These are phyloP conservation scores for Neurospora sp. DNA, from an alignment of 495 filamentous ascomycete species.

Conservation along the genomic window DNA sequence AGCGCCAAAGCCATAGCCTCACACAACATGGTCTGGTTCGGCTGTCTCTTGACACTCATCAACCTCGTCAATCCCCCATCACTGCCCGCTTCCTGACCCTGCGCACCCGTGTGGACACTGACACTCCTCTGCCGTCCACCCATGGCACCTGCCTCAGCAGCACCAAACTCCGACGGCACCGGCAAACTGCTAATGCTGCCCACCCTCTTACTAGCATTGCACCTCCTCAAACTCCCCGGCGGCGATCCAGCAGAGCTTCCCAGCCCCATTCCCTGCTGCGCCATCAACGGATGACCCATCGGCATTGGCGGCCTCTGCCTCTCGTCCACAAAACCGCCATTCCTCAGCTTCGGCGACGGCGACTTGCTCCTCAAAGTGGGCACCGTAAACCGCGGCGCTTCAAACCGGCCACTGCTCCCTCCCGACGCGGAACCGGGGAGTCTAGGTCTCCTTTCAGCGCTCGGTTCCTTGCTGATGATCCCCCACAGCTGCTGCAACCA, in stretches of 20 bases:
- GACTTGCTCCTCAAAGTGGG: background rate
- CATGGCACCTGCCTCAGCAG: background rate
- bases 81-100: background rate
- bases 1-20: constrained; percentile 25
- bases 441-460: background rate
- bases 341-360: background rate
- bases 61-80: constrained; percentile 18
- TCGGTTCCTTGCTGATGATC: constrained; percentile 13
- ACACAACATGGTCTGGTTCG: constrained; percentile 14
- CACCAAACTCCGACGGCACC: background rate
- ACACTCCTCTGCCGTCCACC: background rate
- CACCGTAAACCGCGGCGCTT: constrained; percentile 15
- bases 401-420: constrained; percentile 11
- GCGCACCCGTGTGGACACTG: background rate
- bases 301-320: background rate
- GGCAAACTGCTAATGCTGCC: background rate
- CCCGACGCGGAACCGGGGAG: background rate
- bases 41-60: constrained; percentile 18
- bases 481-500: constrained; percentile 22
- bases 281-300: background rate
- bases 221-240: constrained; percentile 6
- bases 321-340: background rate
- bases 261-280: background rate
- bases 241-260: background rate
- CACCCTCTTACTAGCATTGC: constrained; percentile 7